Conservation (phyloP, 176 grass and related monocot genomes). For the Microstegium vimineum region DNA sequence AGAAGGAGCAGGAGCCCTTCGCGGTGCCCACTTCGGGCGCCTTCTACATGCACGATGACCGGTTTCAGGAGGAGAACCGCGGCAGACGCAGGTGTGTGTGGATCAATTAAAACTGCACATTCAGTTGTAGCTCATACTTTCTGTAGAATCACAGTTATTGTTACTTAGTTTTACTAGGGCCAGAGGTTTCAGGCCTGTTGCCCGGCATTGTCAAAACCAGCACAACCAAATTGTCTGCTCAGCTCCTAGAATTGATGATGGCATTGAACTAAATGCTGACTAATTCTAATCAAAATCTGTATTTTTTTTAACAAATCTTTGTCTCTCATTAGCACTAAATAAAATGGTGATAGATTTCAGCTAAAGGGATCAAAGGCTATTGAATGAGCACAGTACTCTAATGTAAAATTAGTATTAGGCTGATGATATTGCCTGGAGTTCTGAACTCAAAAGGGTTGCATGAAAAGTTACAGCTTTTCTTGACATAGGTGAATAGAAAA, state of each 20-base stretch:
- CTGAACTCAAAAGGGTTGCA: not conserved
- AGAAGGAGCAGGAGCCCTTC: slow-evolving; percentile 89
- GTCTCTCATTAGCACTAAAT: not conserved
- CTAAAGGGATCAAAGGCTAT: not conserved
- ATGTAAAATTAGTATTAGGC: not conserved
- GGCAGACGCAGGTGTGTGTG: slow-evolving; percentile 76
- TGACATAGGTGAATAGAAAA: not conserved
- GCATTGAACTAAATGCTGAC: not conserved
- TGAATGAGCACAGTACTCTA: not conserved
- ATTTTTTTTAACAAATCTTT: not conserved
- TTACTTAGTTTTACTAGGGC: not conserved
- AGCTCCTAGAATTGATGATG: not conserved
- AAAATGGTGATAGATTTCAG: not conserved
- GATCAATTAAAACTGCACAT: not conserved
- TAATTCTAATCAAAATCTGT: not conserved
- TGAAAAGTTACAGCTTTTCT: not conserved
- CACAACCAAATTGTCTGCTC: not conserved
- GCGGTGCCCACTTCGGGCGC: slow-evolving; percentile 84
- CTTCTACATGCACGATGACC: slow-evolving; percentile 99
- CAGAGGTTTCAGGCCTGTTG: not conserved
- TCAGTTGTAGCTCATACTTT: not conserved
- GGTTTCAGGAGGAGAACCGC: slow-evolving; percentile 75
- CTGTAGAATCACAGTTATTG: not conserved
- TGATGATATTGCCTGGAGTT: not conserved
- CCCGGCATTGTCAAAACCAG: not conserved